Conservation (phyloP, 768 basidiomycete genomes). For the Boletus tomentosulus region DNA sequence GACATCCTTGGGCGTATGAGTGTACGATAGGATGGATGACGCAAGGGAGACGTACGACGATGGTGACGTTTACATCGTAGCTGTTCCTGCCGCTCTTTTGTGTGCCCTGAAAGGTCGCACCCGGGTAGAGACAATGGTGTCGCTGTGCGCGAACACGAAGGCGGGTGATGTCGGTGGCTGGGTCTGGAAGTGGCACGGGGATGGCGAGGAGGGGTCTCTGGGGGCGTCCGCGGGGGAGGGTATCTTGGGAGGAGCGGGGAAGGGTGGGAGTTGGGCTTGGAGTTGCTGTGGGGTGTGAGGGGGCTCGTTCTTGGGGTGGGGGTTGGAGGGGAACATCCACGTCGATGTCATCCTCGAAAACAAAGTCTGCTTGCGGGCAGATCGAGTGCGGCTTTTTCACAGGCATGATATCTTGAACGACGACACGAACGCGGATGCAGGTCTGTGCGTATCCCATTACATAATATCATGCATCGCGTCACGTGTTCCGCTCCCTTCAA, state of each 20-base stretch:
- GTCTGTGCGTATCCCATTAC: slow-evolving; percentile 10
- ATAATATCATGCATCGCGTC: not conserved
- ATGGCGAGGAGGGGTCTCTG: slow-evolving; percentile 9
- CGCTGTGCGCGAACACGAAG: slow-evolving; percentile 67
- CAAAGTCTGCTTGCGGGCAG: slow-evolving; percentile 19
- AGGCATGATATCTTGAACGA: slow-evolving; percentile 19
- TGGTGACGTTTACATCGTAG: slow-evolving; percentile 91
- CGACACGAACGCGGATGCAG: slow-evolving; percentile 6
- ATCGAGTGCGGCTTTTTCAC: slow-evolving; percentile 15
- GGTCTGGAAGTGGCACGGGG: slow-evolving; percentile 37
- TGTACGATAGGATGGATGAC: not conserved
- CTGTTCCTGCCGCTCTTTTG: slow-evolving; percentile 93
- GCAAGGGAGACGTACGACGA: slow-evolving; percentile 62
- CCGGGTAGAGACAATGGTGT: slow-evolving; percentile 82
- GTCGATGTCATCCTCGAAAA: slow-evolving; percentile 36
- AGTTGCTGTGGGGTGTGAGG: slow-evolving; percentile 11
- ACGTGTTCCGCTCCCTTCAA: not conserved
- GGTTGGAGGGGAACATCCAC: slow-evolving; percentile 19
- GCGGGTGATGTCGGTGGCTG: slow-evolving; percentile 71
- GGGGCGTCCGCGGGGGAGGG: slow-evolving; percentile 5
- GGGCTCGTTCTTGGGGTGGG: not conserved
- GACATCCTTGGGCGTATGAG: slow-evolving; percentile 59
- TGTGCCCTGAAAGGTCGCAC: slow-evolving; percentile 83
- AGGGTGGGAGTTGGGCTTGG: slow-evolving; percentile 1
- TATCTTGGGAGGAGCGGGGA: slow-evolving; percentile 19